Evolutionary conservation across 495 filamentous ascomycete genomes (phyloP).

Genomic region (Talaromyces liani): DNA sequence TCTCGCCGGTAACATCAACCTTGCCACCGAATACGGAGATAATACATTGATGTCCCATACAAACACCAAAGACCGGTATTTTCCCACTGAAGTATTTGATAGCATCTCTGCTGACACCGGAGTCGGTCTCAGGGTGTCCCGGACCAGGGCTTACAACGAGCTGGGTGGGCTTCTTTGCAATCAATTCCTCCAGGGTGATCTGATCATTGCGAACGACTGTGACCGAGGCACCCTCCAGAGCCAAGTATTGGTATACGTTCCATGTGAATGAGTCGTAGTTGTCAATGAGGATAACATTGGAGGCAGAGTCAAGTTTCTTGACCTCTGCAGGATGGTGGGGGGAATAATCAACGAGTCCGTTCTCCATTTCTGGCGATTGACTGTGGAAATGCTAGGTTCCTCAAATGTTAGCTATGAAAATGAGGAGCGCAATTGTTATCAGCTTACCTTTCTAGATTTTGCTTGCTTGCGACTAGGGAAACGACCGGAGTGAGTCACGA

Average conservation of each 20-base stretch:
- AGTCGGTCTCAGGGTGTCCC: constrained; percentile 83
- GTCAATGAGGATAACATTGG: constrained; percentile 91
- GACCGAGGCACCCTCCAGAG: constrained; percentile 85
- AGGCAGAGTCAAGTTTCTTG: constrained; percentile 61
- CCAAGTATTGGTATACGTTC: constrained; percentile 98
- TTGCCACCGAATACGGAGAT: constrained; percentile 84
- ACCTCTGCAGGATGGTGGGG: constrained; percentile 69
- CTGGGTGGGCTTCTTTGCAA: constrained; percentile 78
- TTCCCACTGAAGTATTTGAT: constrained; percentile 92
- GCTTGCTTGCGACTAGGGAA: background rate
- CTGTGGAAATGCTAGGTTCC: background rate
- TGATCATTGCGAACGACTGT: constrained; percentile 89
- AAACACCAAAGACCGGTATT: constrained; percentile 93
- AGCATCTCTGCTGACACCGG: constrained; percentile 84
- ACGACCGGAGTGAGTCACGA: background rate
- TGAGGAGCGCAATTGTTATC: background rate
- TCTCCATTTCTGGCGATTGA: constrained; percentile 26
- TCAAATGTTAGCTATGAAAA: background rate
- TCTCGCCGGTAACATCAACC: constrained; percentile 90
- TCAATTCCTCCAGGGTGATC: constrained; percentile 74
- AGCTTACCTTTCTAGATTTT: background rate
- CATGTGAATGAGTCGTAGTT: constrained; percentile 99
- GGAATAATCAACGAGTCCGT: constrained; percentile 73
- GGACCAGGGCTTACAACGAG: constrained; percentile 92
- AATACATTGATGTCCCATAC: constrained; percentile 99